A percentile compares a stretch with the other conserved stretches of the same genome.
These are phyloP conservation scores for Fistulifera pelliculosa DNA, from an alignment of 108 stramenopile genomes.

Conservation along the genomic window DNA sequence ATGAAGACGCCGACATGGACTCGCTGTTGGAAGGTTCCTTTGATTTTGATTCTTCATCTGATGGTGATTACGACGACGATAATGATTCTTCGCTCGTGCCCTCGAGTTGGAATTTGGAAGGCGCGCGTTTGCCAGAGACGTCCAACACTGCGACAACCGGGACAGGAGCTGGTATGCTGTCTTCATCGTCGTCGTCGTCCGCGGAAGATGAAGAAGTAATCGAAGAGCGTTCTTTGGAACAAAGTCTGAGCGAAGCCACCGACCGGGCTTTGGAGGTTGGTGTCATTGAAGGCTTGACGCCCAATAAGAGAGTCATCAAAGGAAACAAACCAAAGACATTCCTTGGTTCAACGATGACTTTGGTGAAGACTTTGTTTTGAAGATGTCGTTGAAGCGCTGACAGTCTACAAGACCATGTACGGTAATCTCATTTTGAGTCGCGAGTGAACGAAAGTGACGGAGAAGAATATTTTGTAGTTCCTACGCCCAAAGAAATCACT, in stretches of 20 bases:
- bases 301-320: conserved; percentile 48
- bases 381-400: conserved; percentile 82
- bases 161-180: conserved; percentile 12
- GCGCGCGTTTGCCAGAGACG: conserved; percentile 22
- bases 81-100: conserved; percentile 31
- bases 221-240: conserved; percentile 34
- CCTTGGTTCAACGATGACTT: conserved; percentile 88
- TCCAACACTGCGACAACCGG: conserved; percentile 26
- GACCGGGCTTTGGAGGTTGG: conserved; percentile 54
- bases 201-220: conserved; percentile 35
- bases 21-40: conserved; percentile 16
- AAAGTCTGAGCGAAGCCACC: conserved; percentile 49
- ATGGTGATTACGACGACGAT: conserved; percentile 17
- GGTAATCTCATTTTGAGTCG: conserved; percentile 27
- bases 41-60: conserved; percentile 13
- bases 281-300: conserved; percentile 52
- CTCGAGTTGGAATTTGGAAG: conserved; percentile 64
- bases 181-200: conserved; percentile 2
- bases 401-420: conserved; percentile 57
- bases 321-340: conserved; percentile 50
- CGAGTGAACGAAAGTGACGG: conserved; percentile 5
- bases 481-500: conserved; percentile 6
- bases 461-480: conserved; percentile 54
- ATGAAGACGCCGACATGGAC: not conserved
- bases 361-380: conserved; percentile 82